These are phyloP conservation scores for Clitopilus hobsonii DNA, from an alignment of 768 basidiomycete species.

Conservation along the genomic window DNA sequence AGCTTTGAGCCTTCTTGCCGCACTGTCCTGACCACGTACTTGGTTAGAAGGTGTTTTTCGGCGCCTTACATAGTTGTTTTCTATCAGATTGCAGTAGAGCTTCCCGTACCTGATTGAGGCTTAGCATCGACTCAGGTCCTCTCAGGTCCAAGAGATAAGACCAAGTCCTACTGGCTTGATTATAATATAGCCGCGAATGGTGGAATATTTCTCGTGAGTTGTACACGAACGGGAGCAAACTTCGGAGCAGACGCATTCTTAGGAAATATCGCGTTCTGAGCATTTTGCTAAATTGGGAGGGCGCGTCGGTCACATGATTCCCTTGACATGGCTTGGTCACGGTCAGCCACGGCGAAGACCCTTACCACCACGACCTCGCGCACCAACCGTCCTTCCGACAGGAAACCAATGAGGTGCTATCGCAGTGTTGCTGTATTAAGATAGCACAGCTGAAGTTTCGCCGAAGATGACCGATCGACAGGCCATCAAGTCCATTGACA, in stretches of 20 bases:
- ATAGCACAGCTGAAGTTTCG: neutral
- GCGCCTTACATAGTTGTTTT: no score
- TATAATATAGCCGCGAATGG: neutral
- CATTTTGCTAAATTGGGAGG: neutral
- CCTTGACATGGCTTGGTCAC: neutral
- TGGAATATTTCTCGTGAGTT: neutral
- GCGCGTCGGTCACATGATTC: neutral
- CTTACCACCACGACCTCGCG: neutral
- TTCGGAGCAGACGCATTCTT: neutral
- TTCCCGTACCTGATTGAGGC: no score
- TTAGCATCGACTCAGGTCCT: no score
- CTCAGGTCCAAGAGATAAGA: no score
- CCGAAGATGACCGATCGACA: neutral
- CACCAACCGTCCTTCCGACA: neutral
- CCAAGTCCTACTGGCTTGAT: no score
- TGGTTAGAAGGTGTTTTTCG: no score
- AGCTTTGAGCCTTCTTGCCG: neutral
- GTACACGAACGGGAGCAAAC: neutral
- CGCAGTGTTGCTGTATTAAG: neutral
- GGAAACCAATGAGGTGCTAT: neutral
- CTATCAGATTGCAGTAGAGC: no score
- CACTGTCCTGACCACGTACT: neutral
- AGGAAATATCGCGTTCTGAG: neutral
- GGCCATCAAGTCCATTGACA: conserved; percentile 62
- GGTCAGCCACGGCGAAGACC: neutral